Evolutionary conservation across 495 filamentous ascomycete species (phyloP), one percentile per base, ranked within the genome.

Genomic region (Tuber melanosporum): DNA sequence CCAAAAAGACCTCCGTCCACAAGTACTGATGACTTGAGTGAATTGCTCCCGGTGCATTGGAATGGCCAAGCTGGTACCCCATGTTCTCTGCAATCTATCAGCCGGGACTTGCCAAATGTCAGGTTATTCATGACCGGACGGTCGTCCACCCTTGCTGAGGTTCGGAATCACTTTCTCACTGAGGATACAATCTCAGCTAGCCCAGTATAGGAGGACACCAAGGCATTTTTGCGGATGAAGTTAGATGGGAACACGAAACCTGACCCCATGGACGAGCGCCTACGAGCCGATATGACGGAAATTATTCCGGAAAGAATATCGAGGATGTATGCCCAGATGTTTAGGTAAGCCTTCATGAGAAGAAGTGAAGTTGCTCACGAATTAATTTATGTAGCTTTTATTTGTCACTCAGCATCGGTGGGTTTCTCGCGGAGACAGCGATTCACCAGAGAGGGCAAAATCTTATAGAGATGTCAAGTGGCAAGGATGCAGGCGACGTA

Each of bases 271-370:
- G 47, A 52, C 20, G 47, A 52, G 6, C 1, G 22, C 9, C 47
- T 52, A 20, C n/a, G 47, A n/a, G 20, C 5, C 0, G 19, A 52
- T 6, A 52, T 52, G 8, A 20, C n/a, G 47, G 20, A 52, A 52
- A 52, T n/a, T 0, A 26, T 62, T 62, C 52, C 52, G 22, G 2
- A 26, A 14, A 26, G 8, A 62, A 26, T 62, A 14, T 62, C 52
- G 0, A n/a, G 26, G 22, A 62, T 62, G 52, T 26, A 26, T 3
- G 52, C 4, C n/a, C 1, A 26, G 10, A 26, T 62, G 22, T 6
- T 9, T 3, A 12, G 3, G 10, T 26, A 1, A 0, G 8, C 8
- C n/a, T n/a, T n/a, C n/a, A n/a, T n/a, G n/a, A n/a, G n/a, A n/a
- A 62, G 52, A 62, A 12, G 43, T 45, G 10, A 15, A 19, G 3